Percentiles rank a stretch among this genome's conserved stretches.
Conservation (phyloP, 176 grass and related monocot genomes). For the Zea luxurians region DNA sequence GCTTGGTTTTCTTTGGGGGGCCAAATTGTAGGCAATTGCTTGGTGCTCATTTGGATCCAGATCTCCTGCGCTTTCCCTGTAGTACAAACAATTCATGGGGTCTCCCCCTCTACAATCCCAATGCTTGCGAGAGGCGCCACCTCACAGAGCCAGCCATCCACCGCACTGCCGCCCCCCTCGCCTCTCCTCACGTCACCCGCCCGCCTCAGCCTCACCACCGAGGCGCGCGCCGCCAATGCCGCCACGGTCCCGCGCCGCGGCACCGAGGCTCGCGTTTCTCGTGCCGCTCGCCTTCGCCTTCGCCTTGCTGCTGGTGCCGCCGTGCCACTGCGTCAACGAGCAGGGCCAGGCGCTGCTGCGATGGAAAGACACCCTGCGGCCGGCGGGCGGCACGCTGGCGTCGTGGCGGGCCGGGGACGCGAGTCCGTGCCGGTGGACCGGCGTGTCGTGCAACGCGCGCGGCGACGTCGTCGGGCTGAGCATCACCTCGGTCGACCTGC, state of each 20-base stretch:
- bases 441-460: constrained; percentile 66
- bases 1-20: not conserved
- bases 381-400: constrained; percentile 49
- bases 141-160: constrained; percentile 33
- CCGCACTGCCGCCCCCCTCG: constrained; percentile 11
- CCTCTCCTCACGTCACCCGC: constrained; percentile 21
- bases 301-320: constrained; percentile 32
- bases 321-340: constrained; percentile 67
- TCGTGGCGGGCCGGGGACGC: constrained; percentile 71
- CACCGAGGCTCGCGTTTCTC: constrained; percentile 36
- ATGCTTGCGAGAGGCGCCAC: constrained; percentile 52
- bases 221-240: constrained; percentile 53
- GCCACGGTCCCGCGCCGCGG: constrained; percentile 26
- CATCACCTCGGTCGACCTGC: constrained; percentile 63
- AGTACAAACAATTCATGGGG: constrained; percentile 99
- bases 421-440: constrained; percentile 73
- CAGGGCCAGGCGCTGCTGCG: constrained; percentile 77
- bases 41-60: constrained; percentile 76
- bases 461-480: constrained; percentile 53
- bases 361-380: constrained; percentile 64
- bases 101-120: constrained; percentile 91
- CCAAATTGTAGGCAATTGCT: not conserved
- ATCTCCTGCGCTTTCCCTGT: constrained; percentile 68
- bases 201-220: not conserved
- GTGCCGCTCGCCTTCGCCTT: constrained; percentile 32